Percentiles rank a stretch among this genome's conserved stretches.
Conservation (phyloP, 495 filamentous ascomycete species). For the Thermothielavioides terrestris region DNA sequence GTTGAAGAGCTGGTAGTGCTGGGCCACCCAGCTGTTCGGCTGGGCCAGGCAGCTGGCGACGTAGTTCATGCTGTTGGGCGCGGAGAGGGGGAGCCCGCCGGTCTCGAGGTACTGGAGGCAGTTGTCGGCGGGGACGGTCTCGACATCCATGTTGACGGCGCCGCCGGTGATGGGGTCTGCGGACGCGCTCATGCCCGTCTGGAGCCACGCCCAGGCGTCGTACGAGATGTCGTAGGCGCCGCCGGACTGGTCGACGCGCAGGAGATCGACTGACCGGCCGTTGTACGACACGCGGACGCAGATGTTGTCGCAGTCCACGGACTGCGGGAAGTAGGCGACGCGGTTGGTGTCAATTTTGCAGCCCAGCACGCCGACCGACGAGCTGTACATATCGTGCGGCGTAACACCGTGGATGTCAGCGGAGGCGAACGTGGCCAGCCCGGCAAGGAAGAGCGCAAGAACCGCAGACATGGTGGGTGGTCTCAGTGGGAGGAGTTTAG, state of each 20-base stretch:
- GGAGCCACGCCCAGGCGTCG: conserved; percentile 38
- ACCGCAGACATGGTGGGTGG: not conserved
- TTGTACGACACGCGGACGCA: conserved; percentile 31
- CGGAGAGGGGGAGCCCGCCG: conserved; percentile 31
- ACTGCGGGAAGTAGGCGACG: conserved; percentile 35
- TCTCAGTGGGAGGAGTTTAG: not conserved
- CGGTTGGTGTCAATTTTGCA: conserved; percentile 36
- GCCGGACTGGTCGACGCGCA: conserved; percentile 35
- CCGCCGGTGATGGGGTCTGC: conserved; percentile 27
- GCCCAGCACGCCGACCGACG: conserved; percentile 38
- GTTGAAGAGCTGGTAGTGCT: conserved; percentile 31
- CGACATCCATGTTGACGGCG: conserved; percentile 26
- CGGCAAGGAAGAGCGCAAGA: not conserved
- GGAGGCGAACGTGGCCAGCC: not conserved
- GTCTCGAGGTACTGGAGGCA: conserved; percentile 27
- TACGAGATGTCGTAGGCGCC: conserved; percentile 37
- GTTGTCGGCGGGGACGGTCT: conserved; percentile 24
- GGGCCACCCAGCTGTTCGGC: conserved; percentile 27
- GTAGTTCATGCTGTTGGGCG: conserved; percentile 38
- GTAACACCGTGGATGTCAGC: conserved; percentile 20
- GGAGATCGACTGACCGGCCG: conserved; percentile 30
- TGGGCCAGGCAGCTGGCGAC: conserved; percentile 29
- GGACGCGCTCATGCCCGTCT: conserved; percentile 29
- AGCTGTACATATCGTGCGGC: conserved; percentile 37
- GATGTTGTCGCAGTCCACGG: conserved; percentile 37